Percentiles rank a stretch among this genome's conserved stretches.
Evolutionary conservation across 768 basidiomycete species (phyloP).

Genomic region (Russula griseocarnosa): DNA sequence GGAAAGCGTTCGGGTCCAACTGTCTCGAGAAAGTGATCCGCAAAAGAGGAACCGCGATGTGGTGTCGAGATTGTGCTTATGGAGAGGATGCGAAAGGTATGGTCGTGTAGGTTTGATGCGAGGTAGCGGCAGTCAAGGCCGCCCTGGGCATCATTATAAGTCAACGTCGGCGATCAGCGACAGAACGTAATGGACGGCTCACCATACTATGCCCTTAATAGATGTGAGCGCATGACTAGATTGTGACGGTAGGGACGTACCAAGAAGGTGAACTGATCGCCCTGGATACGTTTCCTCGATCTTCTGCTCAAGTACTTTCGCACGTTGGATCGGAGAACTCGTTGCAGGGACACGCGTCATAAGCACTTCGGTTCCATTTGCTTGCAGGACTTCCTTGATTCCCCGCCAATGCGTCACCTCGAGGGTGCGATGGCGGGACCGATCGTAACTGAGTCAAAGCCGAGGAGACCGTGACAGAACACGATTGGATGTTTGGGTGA

Average conservation of each 20-base stretch:
- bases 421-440: constrained; percentile 73
- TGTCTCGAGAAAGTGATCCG: constrained; percentile 79
- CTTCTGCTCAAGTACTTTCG: constrained; percentile 79
- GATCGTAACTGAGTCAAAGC: constrained; percentile 82
- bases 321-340: constrained; percentile 81
- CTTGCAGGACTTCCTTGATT: constrained; percentile 86
- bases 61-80: constrained; percentile 95
- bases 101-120: constrained; percentile 73
- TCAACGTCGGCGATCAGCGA: constrained; percentile 16
- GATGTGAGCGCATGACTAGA: constrained; percentile 5
- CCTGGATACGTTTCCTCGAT: constrained; percentile 81
- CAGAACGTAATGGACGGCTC: constrained; percentile 21
- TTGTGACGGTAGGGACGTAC: constrained; percentile 34
- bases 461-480: constrained; percentile 93
- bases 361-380: constrained; percentile 84
- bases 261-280: constrained; percentile 82
- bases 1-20: constrained; percentile 67
- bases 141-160: constrained; percentile 47
- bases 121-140: constrained; percentile 91
- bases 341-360: constrained; percentile 94
- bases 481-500: constrained; percentile 82
- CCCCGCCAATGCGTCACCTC: constrained; percentile 96
- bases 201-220: constrained; percentile 75
- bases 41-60: constrained; percentile 90
- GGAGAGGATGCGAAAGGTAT: constrained; percentile 76